Evolutionary conservation across 2,329 filamentous ascomycete genomes (phyloP), one percentile per base, ranked within the genome.

Genomic region (Macrophomina pseudophaseolina): DNA sequence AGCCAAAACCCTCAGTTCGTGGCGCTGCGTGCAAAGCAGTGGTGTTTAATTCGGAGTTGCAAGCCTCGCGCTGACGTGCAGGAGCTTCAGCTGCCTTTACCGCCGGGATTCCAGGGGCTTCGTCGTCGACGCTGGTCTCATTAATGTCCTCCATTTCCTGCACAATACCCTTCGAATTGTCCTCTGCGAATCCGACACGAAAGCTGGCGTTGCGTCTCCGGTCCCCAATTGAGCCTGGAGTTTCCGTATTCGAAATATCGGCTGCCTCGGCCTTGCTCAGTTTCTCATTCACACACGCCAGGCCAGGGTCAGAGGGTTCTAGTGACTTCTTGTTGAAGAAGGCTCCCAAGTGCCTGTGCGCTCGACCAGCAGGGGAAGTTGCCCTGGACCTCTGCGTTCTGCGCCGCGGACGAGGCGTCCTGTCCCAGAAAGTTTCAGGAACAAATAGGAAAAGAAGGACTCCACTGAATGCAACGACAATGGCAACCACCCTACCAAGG

Each of bases 351-450:
- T 32, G 32, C 40, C 35, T 54, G 16, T 44, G 32, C 5, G 53
- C 16, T 23, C 53, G 64, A 2, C 48, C 56, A 5, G 48, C 58
- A 2, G 65, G 49, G 4, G 66, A 64, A 3, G 65, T 30, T 12
- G 38, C 40, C 32, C 60, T 14, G 28, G 66, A 58, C 14, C 56
- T 54, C 23, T 46, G 49, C 4, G 33, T 35, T 16, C 46, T 60
- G 70, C 75, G 64, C 68, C 74, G 68, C 38, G 85, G 81, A 35
- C 81, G 79, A 7, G 94, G 93, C 2, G 90, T 90, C 58, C 94
- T 85, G 77, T 97, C 93, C 94, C 94, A 98, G 71, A 97, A 97
- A 0, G 93, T 97, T 80, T 98, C 94, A 0, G 94, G 94, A 0
- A 97, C 92, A 72, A 97, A 97, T 67, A 97, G 84, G 76, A 97